Conservation (phyloP, 2,329 filamentous ascomycete species). For the Aspergillus jensenii region DNA sequence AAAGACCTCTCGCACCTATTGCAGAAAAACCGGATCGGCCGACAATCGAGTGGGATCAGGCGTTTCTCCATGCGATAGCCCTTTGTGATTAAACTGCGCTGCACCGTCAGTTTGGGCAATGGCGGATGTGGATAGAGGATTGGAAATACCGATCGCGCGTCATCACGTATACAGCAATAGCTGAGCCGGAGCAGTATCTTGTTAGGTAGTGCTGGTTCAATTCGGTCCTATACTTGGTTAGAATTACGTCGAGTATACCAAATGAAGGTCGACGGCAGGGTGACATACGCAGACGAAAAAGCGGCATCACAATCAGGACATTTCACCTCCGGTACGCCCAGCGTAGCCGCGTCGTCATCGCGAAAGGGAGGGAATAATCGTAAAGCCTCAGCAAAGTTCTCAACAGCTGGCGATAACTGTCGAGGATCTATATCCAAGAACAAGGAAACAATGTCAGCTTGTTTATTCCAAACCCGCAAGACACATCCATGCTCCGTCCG, state of each 20-base stretch:
- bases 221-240: conserved; percentile 21
- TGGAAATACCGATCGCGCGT: conserved; percentile 28
- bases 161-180: conserved; percentile 32
- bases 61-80: conserved; percentile 33
- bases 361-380: conserved; percentile 28
- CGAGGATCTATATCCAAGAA: conserved; percentile 6
- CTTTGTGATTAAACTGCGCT: conserved; percentile 28
- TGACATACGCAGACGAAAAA: conserved; percentile 28
- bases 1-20: conserved; percentile 26
- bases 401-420: conserved; percentile 19
- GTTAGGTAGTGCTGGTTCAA: conserved; percentile 30
- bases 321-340: conserved; percentile 21
- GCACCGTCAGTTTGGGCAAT: background rate
- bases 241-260: background rate
- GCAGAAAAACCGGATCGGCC: conserved; percentile 28
- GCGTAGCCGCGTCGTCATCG: conserved; percentile 23
- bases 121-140: background rate
- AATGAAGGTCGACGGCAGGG: background rate
- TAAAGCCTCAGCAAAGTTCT: conserved; percentile 27
- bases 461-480: background rate
- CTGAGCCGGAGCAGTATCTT: conserved; percentile 28
- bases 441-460: background rate
- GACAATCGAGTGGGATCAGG: conserved; percentile 25
- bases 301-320: conserved; percentile 32
- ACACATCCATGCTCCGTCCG: too few species aligned